Conservation (phyloP, 1,139 yeast genomes). For the Suhomyces ambrosiae region DNA sequence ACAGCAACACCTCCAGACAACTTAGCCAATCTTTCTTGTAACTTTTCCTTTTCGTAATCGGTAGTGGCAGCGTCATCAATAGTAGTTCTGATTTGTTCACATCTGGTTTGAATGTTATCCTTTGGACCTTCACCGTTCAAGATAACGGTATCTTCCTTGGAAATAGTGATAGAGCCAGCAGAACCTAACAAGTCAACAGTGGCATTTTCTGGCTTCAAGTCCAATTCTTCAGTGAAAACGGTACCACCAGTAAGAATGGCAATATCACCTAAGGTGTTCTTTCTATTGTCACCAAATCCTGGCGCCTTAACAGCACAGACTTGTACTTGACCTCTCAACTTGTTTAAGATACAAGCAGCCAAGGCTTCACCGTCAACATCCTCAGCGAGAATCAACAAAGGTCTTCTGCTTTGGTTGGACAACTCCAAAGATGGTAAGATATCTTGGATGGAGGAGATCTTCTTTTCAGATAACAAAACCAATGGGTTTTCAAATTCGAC, state of each 20-base stretch:
- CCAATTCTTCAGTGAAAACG: constrained; percentile 97
- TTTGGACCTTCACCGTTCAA: constrained; percentile 95
- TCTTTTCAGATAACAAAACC: constrained; percentile 88
- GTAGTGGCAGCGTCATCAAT: constrained; percentile 76
- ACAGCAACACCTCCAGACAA: constrained; percentile 99
- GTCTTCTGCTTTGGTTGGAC: constrained; percentile 94
- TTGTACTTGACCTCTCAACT: constrained; percentile 98
- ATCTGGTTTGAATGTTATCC: constrained; percentile 84
- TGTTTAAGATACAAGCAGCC: constrained; percentile 98
- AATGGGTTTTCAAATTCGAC: constrained; percentile 97
- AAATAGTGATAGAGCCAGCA: constrained; percentile 89
- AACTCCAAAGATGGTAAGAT: constrained; percentile 92
- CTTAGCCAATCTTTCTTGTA: constrained; percentile 98
- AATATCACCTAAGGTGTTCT: constrained; percentile 95
- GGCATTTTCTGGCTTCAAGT: constrained; percentile 95
- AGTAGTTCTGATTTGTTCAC: constrained; percentile 92
- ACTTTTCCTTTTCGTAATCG: constrained; percentile 96
- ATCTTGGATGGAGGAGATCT: constrained; percentile 90
- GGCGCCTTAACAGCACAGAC: constrained; percentile 99
- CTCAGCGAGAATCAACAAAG: constrained; percentile 92
- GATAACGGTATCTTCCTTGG: constrained; percentile 96
- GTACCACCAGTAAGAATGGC: constrained; percentile 98
- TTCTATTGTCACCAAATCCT: constrained; percentile 99
- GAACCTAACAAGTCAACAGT: constrained; percentile 90
- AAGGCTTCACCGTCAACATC: constrained; percentile 98